Conservation (phyloP, 768 basidiomycete genomes). For the Phanerochaete carnosa region DNA sequence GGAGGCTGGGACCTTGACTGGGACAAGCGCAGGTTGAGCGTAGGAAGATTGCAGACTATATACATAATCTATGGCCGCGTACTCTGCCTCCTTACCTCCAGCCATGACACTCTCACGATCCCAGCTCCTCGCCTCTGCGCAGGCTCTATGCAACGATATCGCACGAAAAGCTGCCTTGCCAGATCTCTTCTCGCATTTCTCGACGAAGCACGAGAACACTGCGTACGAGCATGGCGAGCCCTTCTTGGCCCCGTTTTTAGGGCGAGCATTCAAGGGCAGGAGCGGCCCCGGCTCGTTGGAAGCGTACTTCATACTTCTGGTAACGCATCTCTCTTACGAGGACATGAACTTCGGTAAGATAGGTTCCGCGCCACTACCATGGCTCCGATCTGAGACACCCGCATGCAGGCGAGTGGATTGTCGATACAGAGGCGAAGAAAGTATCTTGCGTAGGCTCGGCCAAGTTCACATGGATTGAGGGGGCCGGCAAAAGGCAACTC, state of each 20-base stretch:
- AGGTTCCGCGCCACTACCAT: not conserved
- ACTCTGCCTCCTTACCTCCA: no score
- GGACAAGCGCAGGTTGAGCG: no score
- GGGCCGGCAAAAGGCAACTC: slow-evolving; percentile 39
- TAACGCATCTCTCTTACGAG: slow-evolving; percentile 44
- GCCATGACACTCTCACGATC: not conserved
- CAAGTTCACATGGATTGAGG: slow-evolving; percentile 49
- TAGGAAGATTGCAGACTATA: no score
- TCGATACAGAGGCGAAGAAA: slow-evolving; percentile 47
- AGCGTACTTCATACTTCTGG: slow-evolving; percentile 48
- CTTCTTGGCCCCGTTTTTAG: slow-evolving; percentile 58
- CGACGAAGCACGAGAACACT: slow-evolving; percentile 37
- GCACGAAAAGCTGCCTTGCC: slow-evolving; percentile 39
- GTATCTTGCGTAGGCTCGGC: slow-evolving; percentile 55
- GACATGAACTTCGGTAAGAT: slow-evolving; percentile 43
- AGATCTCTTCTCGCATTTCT: slow-evolving; percentile 49
- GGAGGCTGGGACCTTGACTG: no score
- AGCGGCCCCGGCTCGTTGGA: slow-evolving; percentile 33
- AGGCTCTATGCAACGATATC: slow-evolving; percentile 51
- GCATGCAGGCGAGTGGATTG: slow-evolving; percentile 31
- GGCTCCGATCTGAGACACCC: not conserved
- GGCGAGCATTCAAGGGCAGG: slow-evolving; percentile 43
- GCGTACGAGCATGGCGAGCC: slow-evolving; percentile 55
- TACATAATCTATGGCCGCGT: no score
- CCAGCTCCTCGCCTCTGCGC: slow-evolving; percentile 41